A percentile compares a stretch with the other conserved stretches of the same genome.
Conservation (phyloP, 305 asterid species). For the Fraxinus paxiana region DNA sequence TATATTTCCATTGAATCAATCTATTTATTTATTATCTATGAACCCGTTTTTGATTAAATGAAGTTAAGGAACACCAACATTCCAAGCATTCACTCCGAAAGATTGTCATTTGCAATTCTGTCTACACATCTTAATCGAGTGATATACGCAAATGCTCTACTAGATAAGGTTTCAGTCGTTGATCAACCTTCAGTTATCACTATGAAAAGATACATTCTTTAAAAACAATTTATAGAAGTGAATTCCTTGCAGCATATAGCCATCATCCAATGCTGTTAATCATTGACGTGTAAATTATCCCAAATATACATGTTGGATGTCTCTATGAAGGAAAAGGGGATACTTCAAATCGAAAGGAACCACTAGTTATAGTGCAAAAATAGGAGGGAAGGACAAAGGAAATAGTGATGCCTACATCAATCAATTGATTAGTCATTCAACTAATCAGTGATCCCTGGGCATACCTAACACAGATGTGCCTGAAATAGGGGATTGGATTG, state of each 20-base stretch:
- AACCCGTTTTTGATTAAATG: neutral
- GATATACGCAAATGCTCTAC: neutral
- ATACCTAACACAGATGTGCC: neutral
- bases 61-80: neutral
- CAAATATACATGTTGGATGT: neutral
- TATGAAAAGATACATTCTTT: neutral
- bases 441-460: neutral
- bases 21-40: neutral
- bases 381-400: neutral
- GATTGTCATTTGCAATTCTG: neutral
- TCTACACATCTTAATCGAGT: neutral
- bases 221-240: neutral
- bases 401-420: neutral
- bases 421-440: neutral
- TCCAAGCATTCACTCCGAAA: neutral
- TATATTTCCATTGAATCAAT: neutral
- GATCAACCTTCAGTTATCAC: neutral
- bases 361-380: neutral
- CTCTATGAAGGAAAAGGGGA: neutral
- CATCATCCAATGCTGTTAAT: neutral
- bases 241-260: neutral
- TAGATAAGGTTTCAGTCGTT: neutral
- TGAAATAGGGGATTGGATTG: neutral
- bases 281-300: neutral
- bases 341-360: neutral